Evolutionary conservation across 257 asterid species (phyloP).

Genomic region (Coffea eugenioides): DNA sequence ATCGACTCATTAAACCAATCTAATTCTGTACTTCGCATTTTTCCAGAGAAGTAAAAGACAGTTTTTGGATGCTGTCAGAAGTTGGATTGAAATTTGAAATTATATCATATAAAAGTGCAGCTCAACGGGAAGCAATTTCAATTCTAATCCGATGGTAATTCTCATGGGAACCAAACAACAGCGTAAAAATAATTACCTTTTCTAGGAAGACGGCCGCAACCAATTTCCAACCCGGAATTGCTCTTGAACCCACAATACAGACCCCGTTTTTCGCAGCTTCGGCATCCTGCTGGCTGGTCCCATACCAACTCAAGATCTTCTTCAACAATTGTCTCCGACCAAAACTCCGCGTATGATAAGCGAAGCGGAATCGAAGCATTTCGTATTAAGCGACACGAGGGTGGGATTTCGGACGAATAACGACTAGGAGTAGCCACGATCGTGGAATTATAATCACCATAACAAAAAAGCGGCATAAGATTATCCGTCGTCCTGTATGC

Average conservation of each 20-base stretch:
- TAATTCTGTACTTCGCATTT: too few species aligned
- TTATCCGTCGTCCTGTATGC: slow-evolving; percentile 4
- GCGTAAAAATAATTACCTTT: slow-evolving; percentile 30
- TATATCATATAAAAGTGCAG: too few species aligned
- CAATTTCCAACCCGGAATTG: slow-evolving; percentile 32
- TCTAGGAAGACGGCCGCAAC: slow-evolving; percentile 37
- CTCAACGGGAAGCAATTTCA: too few species aligned
- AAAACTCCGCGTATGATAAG: slow-evolving; percentile 30
- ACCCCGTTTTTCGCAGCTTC: slow-evolving; percentile 20
- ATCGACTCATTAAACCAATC: not conserved
- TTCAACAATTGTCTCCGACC: slow-evolving; percentile 33
- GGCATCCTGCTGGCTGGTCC: slow-evolving; percentile 31
- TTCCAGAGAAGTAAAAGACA: not conserved
- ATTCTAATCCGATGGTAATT: too few species aligned
- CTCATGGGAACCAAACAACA: not conserved
- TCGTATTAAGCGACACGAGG: slow-evolving; percentile 36
- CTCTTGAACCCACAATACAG: slow-evolving; percentile 41
- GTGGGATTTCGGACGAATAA: slow-evolving; percentile 21
- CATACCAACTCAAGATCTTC: slow-evolving; percentile 58
- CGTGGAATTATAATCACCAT: slow-evolving; percentile 34
- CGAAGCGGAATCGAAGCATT: slow-evolving; percentile 39
- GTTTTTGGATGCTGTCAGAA: not conserved
- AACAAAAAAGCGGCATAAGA: slow-evolving; percentile 38
- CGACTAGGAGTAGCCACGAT: slow-evolving; percentile 34
- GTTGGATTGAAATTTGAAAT: not conserved